Evolutionary conservation across 129 eudicot species (phyloP).

Genomic region (Daucus carota): DH1_v3.0 NC_030381.2:41622001-41622500

Average conservation of each 20-base stretch:
- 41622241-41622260: constrained; percentile 62
- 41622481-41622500: constrained; percentile 46
- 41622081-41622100: too few species aligned
- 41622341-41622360: constrained; percentile 50
- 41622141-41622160: constrained; percentile 67
- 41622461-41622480: constrained; percentile 62
- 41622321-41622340: constrained; percentile 65
- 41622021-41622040: constrained; percentile 66
- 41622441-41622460: constrained; percentile 30
- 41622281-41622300: constrained; percentile 11
- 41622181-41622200: constrained; percentile 45
- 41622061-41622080: too few species aligned
- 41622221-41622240: constrained; percentile 62
- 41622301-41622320: constrained; percentile 49
- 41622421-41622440: constrained; percentile 17
- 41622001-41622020: constrained; percentile 93
- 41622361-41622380: constrained; percentile 80
- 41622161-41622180: constrained; percentile 42
- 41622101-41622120: neutral
- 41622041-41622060: constrained; percentile 50
- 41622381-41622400: constrained; percentile 86
- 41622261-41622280: constrained; percentile 45
- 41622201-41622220: constrained; percentile 51
- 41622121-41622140: constrained; percentile 73
- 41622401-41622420: constrained; percentile 49